Evolutionary conservation across 345 rosid genomes (phyloP), one percentile per base, ranked within the genome.

Genomic region (Rubroshorea leprosula): DNA sequence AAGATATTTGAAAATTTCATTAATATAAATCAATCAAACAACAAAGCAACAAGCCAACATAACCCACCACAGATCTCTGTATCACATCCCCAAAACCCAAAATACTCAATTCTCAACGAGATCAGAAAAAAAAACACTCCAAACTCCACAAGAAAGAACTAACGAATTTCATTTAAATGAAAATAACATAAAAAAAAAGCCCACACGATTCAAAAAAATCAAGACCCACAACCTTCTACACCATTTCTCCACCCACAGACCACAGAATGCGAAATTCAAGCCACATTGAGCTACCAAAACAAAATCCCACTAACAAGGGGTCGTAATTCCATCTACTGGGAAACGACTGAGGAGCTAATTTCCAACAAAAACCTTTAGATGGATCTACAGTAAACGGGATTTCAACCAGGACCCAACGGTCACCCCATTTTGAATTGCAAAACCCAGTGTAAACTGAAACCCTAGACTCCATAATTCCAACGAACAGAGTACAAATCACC

Each of bases 391-490:
- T 50, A 60, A 22, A 47, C 29, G 22, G 41, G 19, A 23, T 60
- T 58, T 8, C 29, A 44, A 64, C 46, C 11, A 49, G 43, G 57
- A 19, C 2, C 8, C 16, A 59, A 46, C 63, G 31, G 62, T 72
- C 66, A 50, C 58, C 18, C 31, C n/a, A 24, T 29, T 55, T 67
- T 38, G 25, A 67, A 59, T 38, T 50, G 52, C 18, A 18, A 17
- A 12, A 49, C 58, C 49, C 51, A n/a, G 35, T 16, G 16, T n/a
- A 44, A 72, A 59, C 41, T 49, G 65, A 63, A 72, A 72, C 69
- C 72, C 76, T 63, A 67, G 47, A 72, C 49, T 72, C 46, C 38
- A 20, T 13, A 38, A 54, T 29, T 52, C 25, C 56, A 26, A 63
- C 20, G 22, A 15, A 23, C 19, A 7, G 47, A 7, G 47, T 44